phyloP scores from a whole-genome alignment of 1,284 basidiomycete genomes.

The Apiotrichum veenhuisii region DNA sequence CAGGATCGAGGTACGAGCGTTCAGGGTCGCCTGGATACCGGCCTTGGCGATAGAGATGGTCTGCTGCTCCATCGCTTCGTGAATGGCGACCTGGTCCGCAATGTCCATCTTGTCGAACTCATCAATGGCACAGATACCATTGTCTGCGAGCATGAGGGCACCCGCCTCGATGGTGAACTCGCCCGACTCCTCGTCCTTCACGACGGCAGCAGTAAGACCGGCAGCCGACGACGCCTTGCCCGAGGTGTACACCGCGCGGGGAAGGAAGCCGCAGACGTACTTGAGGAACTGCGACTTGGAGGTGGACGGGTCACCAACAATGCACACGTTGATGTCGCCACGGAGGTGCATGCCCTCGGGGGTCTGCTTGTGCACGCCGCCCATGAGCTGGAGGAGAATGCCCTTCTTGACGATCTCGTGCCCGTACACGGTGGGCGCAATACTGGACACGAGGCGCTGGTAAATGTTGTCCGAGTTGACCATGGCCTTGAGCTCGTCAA shows the following conservation, averaged over 20 bases:
- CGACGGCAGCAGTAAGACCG: conserved; percentile 96
- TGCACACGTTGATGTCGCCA: conserved; percentile 98
- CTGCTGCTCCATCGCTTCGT: conserved; percentile 99
- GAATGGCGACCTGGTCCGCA: conserved; percentile 96
- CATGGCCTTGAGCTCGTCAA: conserved; percentile 92
- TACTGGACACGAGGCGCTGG: conserved; percentile 84
- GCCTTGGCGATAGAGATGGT: conserved; percentile 99
- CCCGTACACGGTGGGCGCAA: conserved; percentile 97
- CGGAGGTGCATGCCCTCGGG: conserved; percentile 93
- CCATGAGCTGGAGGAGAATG: conserved; percentile 94
- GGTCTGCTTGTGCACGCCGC: conserved; percentile 98
- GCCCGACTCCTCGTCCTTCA: conserved; percentile 97
- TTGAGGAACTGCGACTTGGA: conserved; percentile 99
- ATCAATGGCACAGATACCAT: conserved; percentile 98
- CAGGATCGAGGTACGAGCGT: conserved; percentile 94
- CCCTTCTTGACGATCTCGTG: conserved; percentile 99
- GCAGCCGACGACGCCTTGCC: conserved; percentile 98
- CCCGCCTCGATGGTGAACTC: conserved; percentile 99
- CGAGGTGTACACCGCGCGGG: conserved; percentile 96
- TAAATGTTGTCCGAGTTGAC: conserved; percentile 92
- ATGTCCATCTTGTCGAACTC: conserved; percentile 99
- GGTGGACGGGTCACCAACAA: conserved; percentile 94
- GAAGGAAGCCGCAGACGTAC: conserved; percentile 98
- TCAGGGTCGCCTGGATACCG: conserved; percentile 96
- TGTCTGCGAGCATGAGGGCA: conserved; percentile 98